These are phyloP conservation scores for Ilyonectria destructans DNA, from an alignment of 2,329 filamentous ascomycete genomes.

Conservation along the genomic window DNA sequence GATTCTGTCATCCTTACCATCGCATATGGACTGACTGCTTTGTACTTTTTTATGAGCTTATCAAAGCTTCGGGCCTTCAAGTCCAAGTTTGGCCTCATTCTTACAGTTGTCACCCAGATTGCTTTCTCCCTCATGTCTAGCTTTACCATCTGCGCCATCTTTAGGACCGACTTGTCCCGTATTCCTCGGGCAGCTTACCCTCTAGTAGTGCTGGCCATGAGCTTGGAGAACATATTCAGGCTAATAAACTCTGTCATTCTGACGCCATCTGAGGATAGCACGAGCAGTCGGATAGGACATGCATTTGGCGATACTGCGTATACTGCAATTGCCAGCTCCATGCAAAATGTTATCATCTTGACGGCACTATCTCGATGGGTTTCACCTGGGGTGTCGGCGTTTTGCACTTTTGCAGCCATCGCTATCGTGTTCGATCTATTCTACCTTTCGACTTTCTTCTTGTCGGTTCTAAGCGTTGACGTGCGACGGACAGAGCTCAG, in stretches of 20 bases:
- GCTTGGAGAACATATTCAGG: constrained; percentile 84
- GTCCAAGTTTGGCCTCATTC: constrained; percentile 80
- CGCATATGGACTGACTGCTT: constrained; percentile 75
- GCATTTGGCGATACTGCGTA: constrained; percentile 83
- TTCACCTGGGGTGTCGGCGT: constrained; percentile 80
- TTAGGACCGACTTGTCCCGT: constrained; percentile 82
- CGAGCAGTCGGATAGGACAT: constrained; percentile 79
- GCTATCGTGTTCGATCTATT: constrained; percentile 85
- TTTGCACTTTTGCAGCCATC: constrained; percentile 83
- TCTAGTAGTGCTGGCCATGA: constrained; percentile 82
- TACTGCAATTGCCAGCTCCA: constrained; percentile 77
- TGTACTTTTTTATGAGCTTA: constrained; percentile 79
- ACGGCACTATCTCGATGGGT: constrained; percentile 77
- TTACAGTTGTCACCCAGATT: constrained; percentile 81
- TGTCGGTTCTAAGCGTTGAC: constrained; percentile 85
- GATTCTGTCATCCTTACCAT: constrained; percentile 77
- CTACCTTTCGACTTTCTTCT: constrained; percentile 85
- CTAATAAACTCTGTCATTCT: constrained; percentile 84
- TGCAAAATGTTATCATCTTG: constrained; percentile 79
- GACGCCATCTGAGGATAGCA: constrained; percentile 78
- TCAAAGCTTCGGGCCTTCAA: constrained; percentile 82
- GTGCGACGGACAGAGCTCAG: constrained; percentile 83
- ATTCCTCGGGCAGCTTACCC: constrained; percentile 84
- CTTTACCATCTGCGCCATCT: constrained; percentile 83
- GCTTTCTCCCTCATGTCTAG: constrained; percentile 82